Evolutionary conservation across 2,329 filamentous ascomycete genomes (phyloP).

Genomic region (Botrytis medusae): DNA sequence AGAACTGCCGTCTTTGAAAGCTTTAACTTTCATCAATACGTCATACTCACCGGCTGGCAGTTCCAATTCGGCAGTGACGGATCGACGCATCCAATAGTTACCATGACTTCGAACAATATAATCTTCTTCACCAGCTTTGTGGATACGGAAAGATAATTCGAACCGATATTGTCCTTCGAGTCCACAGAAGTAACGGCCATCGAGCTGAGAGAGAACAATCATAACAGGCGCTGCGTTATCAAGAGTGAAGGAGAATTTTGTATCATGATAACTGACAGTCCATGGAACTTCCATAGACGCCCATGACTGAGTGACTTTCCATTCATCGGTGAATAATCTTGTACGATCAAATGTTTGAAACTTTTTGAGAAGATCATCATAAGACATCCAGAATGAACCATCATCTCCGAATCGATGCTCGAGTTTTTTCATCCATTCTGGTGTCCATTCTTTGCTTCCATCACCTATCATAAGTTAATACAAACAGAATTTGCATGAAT

Average conservation of each 20-base stretch:
- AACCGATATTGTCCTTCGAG: conserved; percentile 58
- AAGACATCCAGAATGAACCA: conserved; percentile 63
- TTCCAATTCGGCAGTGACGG: conserved; percentile 57
- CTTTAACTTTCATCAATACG: conserved; percentile 56
- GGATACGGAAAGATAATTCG: conserved; percentile 49
- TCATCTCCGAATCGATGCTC: conserved; percentile 61
- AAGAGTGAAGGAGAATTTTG: conserved; percentile 59
- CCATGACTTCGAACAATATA: conserved; percentile 57
- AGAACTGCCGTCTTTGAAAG: conserved; percentile 44
- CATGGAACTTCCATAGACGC: conserved; percentile 61
- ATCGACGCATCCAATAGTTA: conserved; percentile 50
- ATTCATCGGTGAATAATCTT: conserved; percentile 58
- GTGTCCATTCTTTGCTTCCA: conserved; percentile 62
- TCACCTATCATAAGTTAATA: conserved; percentile 40
- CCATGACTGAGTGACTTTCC: conserved; percentile 61
- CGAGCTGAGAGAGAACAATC: conserved; percentile 60
- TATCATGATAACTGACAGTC: conserved; percentile 59
- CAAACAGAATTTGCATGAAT: background rate
- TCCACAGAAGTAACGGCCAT: conserved; percentile 60
- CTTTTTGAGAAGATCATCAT: conserved; percentile 60
- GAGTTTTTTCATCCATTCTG: conserved; percentile 57
- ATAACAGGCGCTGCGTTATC: conserved; percentile 56
- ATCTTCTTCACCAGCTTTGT: conserved; percentile 53
- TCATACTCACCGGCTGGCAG: conserved; percentile 58
- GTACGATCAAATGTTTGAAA: conserved; percentile 61